phyloP scores from a whole-genome alignment of 176 grass and related monocot genomes.

The Phoenix roebelenii region DNA sequence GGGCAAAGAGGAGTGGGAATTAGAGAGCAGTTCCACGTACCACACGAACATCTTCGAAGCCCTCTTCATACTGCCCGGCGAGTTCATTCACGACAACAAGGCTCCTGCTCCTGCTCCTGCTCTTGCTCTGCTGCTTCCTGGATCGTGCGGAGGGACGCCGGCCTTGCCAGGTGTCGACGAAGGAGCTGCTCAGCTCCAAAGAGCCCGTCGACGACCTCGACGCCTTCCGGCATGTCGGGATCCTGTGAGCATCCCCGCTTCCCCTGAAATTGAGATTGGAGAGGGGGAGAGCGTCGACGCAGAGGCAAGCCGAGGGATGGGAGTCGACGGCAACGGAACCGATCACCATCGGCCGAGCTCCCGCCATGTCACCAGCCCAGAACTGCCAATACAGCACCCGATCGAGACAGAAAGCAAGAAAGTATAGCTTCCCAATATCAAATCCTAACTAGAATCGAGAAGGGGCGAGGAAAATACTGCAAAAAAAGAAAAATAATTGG shows the following conservation, averaged over 20 bases:
- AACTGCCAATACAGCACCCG: too few species aligned
- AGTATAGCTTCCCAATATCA: neutral
- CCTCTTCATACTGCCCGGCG: conserved; percentile 50
- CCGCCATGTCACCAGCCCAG: neutral
- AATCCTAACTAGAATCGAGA: neutral
- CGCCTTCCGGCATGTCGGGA: neutral
- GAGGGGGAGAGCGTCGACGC: neutral
- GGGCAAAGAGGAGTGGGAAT: too few species aligned
- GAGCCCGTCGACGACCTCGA: conserved; percentile 5
- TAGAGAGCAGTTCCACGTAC: conserved; percentile 9
- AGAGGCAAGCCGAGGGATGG: conserved; percentile 11
- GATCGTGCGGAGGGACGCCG: conserved; percentile 12
- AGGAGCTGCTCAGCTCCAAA: conserved; percentile 20
- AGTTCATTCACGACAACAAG: conserved; percentile 44
- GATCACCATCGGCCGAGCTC: conserved; percentile 22
- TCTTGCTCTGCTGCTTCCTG: conserved; percentile 4
- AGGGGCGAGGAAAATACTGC: neutral
- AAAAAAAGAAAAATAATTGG: neutral
- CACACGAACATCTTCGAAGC: conserved; percentile 50
- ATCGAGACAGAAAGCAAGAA: too few species aligned
- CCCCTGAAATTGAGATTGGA: conserved; percentile 7
- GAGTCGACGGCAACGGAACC: conserved; percentile 22
- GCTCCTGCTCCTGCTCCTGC: neutral
- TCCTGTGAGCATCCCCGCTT: too few species aligned
- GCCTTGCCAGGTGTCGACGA: conserved; percentile 12